Base-by-base conservation (phyloP, 2,329 filamentous ascomycete genomes). In the Hymenoscyphus occultus region DNA sequence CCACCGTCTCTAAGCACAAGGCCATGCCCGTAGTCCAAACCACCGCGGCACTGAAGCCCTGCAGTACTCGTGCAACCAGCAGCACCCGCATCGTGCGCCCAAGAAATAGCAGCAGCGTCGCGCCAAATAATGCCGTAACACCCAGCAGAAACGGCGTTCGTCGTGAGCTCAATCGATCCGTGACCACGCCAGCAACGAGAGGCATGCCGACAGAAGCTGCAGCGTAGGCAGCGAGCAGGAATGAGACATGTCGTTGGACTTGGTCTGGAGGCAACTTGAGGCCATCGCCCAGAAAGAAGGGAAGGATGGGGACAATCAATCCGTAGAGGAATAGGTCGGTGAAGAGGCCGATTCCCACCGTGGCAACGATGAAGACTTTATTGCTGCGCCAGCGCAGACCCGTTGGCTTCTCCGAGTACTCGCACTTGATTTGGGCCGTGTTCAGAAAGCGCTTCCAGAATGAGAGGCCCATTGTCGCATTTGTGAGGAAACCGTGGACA, bases 311-410 rank as follows among this genome's bases (percentile, higher is more conserved):
- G 0, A 87, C 83, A 16, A 87, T 78, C 2, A 87, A 76, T 1
- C 82, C 83, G 71, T 87, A 88, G 1, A 87, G 78, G 72, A 87
- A 86, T 14, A 87, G 75, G 70, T 87, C 84, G 0, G 82, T 83
- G 70, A 86, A 86, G 2, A 84, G 78, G 58, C 81, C 83, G 28
- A 84, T 74, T 2, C 78, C 81, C 10, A 88, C 83, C 2, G 85
- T 87, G 9, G 79, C 74, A 45, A 86, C 73, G 68, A 88, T 86
- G 76, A 88, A 88, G 56, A 80, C 70, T 2, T 83, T 84, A 61
- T 81, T 84, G 13, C 84, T 86, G n/a, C 86, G 81, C 81, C 82
- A 84, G 4, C 14, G 14, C 14, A 45, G 16, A 28, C 28, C 28
- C 28, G 28, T 28, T 28, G 28, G 28, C 28, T 28, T 28, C 28